phyloP scores from a whole-genome alignment of 805 yeast species.

The Lipomyces yamanashiensis region DNA sequence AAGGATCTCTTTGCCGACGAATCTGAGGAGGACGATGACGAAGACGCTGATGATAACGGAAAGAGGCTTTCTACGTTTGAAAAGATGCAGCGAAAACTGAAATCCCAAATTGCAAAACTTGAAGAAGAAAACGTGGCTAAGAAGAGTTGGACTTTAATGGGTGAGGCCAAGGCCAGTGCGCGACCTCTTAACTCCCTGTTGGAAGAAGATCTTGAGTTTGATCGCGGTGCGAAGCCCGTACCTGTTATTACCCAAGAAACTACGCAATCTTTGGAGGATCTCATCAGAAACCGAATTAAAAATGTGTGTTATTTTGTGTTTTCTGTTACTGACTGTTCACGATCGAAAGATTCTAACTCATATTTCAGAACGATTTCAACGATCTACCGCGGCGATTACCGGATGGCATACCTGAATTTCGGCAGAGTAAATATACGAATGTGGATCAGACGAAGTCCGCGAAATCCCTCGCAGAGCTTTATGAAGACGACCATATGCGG shows the following conservation, averaged over 20 bases:
- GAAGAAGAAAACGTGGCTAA: constrained; percentile 89
- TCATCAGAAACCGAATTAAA: constrained; percentile 80
- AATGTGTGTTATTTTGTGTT: constrained; percentile 44
- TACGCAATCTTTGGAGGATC: constrained; percentile 84
- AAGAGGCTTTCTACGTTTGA: constrained; percentile 60
- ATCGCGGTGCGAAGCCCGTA: constrained; percentile 91
- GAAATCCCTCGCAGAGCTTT: constrained; percentile 87
- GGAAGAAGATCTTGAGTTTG: constrained; percentile 84
- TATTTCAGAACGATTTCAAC: constrained; percentile 61
- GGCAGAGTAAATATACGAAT: constrained; percentile 59
- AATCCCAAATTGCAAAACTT: constrained; percentile 73
- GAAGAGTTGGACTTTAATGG: constrained; percentile 92
- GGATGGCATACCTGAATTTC: constrained; percentile 67
- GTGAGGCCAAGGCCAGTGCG: constrained; percentile 82
- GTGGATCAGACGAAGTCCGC: constrained; percentile 82
- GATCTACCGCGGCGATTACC: constrained; percentile 78
- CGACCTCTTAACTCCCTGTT: constrained; percentile 85
- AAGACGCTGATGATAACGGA: constrained; percentile 62
- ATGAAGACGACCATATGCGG: constrained; percentile 76
- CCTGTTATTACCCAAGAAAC: constrained; percentile 91
- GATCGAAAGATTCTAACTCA: neutral
- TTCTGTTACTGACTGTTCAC: constrained; percentile 19
- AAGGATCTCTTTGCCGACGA: constrained; percentile 51
- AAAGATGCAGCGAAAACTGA: constrained; percentile 76
- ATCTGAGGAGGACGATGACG: constrained; percentile 64